Evolutionary conservation across 2,329 filamentous ascomycete species (phyloP).

Genomic region (Ceratocystis alfenasii): DNA sequence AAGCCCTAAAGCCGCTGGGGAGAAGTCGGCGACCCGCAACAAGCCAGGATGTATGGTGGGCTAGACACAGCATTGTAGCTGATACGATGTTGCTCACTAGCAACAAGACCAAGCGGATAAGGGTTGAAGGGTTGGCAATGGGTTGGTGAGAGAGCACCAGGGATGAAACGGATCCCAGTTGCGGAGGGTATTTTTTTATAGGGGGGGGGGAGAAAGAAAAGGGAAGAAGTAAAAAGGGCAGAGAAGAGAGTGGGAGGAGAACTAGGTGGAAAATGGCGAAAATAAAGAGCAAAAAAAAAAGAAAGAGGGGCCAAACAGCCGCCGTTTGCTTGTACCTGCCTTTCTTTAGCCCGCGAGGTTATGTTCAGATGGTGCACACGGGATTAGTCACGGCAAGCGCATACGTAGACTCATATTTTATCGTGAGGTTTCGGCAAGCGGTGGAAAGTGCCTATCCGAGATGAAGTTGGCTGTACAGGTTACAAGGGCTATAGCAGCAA

Average conservation of each 20-base stretch:
- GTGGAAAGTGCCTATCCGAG: neutral
- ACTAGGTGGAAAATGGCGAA: neutral
- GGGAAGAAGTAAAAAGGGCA: neutral
- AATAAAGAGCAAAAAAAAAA: neutral
- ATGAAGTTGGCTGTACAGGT: neutral
- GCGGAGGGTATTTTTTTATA: neutral
- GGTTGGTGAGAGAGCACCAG: neutral
- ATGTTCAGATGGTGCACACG: neutral
- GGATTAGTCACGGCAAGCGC: neutral
- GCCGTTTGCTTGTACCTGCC: neutral
- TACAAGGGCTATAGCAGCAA: neutral
- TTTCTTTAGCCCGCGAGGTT: neutral
- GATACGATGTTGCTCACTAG: neutral
- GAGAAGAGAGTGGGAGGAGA: neutral
- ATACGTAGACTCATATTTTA: neutral
- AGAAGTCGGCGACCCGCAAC: neutral
- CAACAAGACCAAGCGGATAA: neutral
- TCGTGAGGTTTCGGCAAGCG: neutral
- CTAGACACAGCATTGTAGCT: neutral
- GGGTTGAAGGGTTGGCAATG: neutral
- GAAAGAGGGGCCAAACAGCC: neutral
- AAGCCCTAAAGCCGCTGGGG: neutral
- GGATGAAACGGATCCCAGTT: neutral
- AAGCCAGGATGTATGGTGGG: neutral
- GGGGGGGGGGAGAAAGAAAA: neutral